These are phyloP conservation scores for Aspergillus clavatus DNA, from an alignment of 2,329 filamentous ascomycete species.

Conservation along the genomic window DNA sequence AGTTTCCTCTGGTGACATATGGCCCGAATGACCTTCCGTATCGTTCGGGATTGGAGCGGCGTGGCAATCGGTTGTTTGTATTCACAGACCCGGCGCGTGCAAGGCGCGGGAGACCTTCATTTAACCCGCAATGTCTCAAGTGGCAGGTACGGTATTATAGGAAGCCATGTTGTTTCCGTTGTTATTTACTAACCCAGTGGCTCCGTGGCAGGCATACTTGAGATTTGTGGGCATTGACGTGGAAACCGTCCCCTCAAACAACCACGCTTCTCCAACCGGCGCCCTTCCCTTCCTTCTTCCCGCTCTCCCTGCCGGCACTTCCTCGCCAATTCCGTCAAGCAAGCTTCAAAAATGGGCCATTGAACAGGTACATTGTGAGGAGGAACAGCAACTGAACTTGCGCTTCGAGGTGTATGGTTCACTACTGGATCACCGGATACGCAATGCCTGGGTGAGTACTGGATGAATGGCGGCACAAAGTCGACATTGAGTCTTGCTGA, in stretches of 20 bases:
- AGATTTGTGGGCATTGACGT: constrained; percentile 69
- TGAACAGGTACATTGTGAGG: constrained; percentile 44
- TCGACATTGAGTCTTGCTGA: constrained; percentile 4
- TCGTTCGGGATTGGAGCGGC: constrained; percentile 47
- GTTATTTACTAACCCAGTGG: constrained; percentile 1
- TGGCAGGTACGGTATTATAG: constrained; percentile 66
- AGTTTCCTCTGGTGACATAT: constrained; percentile 74
- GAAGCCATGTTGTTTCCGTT: not conserved
- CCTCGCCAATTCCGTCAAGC: constrained; percentile 53
- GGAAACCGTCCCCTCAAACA: constrained; percentile 67
- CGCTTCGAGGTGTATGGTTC: constrained; percentile 72
- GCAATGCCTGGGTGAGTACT: constrained; percentile 71
- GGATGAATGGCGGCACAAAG: not conserved
- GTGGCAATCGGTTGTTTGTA: constrained; percentile 64
- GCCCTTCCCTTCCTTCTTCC: constrained; percentile 83
- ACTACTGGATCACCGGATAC: constrained; percentile 70
- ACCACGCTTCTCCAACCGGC: constrained; percentile 87
- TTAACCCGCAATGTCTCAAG: constrained; percentile 88
- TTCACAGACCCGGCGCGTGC: constrained; percentile 67
- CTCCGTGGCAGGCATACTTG: constrained; percentile 64
- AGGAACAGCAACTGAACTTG: constrained; percentile 49
- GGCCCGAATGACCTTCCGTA: constrained; percentile 68
- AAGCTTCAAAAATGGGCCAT: constrained; percentile 67
- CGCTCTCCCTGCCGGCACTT: constrained; percentile 36
- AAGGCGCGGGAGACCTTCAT: constrained; percentile 62